These are phyloP conservation scores for Ilex aquifolium DNA, from an alignment of 257 asterid species.

Conservation along the genomic window DNA sequence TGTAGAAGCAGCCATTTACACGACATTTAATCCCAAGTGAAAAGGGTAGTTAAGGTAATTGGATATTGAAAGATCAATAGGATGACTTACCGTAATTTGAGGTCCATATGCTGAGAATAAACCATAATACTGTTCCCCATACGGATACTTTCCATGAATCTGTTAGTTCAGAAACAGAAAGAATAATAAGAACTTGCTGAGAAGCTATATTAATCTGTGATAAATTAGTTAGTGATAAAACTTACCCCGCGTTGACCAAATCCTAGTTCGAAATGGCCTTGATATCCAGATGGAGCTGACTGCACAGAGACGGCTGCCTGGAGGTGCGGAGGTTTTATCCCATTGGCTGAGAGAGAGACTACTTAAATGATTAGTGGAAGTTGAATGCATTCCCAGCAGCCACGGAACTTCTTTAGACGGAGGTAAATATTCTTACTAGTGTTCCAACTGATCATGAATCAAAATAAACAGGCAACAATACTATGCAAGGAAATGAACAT, in stretches of 20 bases:
- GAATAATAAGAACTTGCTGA: neutral
- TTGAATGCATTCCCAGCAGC: neutral
- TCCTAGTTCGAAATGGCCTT: constrained; percentile 41
- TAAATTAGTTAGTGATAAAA: neutral
- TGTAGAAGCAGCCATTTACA: no score
- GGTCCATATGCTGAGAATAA: constrained; percentile 36
- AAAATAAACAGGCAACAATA: no score
- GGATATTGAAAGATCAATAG: neutral
- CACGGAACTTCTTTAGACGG: no score
- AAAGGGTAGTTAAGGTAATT: no score
- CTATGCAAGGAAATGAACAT: no score
- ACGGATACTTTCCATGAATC: constrained; percentile 45
- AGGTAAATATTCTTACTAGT: no score
- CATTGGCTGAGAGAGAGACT: constrained; percentile 15
- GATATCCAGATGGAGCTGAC: constrained; percentile 19
- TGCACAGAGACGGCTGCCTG: constrained; percentile 13
- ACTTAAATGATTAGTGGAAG: neutral
- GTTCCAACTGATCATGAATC: no score
- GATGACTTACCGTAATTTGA: constrained; percentile 37
- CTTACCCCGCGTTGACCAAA: constrained; percentile 45
- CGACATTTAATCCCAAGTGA: no score
- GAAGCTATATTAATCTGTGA: neutral
- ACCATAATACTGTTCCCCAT: constrained; percentile 47
- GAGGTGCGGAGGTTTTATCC: constrained; percentile 24
- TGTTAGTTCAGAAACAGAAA: constrained; percentile 4